A percentile compares a stretch with the other conserved stretches of the same genome.
phyloP scores from a whole-genome alignment of 768 basidiomycete genomes.

The Trametes cingulata region DNA sequence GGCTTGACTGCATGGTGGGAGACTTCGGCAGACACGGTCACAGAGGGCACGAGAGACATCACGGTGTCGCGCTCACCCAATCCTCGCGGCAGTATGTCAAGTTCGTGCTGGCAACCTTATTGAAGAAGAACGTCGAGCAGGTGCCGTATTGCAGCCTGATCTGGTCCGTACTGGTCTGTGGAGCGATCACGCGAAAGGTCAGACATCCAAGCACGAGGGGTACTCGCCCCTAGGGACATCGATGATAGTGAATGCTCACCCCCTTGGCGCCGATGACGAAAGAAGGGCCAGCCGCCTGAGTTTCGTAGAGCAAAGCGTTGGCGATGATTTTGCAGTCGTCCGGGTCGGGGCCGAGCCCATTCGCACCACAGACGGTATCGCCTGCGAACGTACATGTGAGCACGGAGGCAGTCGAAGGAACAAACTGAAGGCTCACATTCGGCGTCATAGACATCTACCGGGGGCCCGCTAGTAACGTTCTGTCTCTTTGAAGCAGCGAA shows the following conservation, averaged over 20 bases:
- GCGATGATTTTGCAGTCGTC: slow-evolving; percentile 52
- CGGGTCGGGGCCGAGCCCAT: slow-evolving; percentile 51
- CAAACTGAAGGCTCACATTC: slow-evolving; percentile 34
- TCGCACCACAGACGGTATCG: slow-evolving; percentile 47
- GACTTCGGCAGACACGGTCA: neutral
- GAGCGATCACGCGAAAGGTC: neutral
- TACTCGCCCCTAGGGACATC: too few relatives aligned
- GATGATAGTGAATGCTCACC: too few relatives aligned
- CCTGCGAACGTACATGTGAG: too few relatives aligned
- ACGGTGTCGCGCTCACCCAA: slow-evolving; percentile 40
- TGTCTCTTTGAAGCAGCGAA: slow-evolving; percentile 27
- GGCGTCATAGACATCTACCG: slow-evolving; percentile 45
- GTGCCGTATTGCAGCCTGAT: slow-evolving; percentile 43
- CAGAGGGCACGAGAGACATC: neutral
- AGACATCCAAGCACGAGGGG: neutral
- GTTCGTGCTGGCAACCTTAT: slow-evolving; percentile 40
- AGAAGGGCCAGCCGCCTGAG: slow-evolving; percentile 43
- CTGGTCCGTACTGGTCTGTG: slow-evolving; percentile 35
- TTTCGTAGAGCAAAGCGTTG: slow-evolving; percentile 48
- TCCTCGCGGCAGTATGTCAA: slow-evolving; percentile 46
- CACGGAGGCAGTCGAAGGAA: too few relatives aligned
- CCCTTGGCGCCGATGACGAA: slow-evolving; percentile 11
- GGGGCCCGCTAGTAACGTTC: too few relatives aligned
- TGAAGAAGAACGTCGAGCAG: slow-evolving; percentile 50
- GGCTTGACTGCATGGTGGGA: slow-evolving; percentile 31